phyloP scores from a whole-genome alignment of 2,329 filamentous ascomycete species.

The Colletotrichum viniferum region DNA sequence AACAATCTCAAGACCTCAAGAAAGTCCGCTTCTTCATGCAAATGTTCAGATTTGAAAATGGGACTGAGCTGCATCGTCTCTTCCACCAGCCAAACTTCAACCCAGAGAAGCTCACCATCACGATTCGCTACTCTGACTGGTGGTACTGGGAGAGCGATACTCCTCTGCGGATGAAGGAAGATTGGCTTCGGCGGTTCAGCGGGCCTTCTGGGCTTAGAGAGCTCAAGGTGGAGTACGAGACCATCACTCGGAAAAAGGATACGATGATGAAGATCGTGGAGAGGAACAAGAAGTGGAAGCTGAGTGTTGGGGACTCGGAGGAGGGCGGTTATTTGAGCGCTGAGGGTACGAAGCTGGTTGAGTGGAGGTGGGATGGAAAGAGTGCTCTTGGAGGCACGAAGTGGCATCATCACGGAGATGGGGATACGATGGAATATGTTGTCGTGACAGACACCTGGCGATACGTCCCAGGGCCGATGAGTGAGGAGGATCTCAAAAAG shows the following conservation, averaged over 20 bases:
- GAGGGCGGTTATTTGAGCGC: slow-evolving; percentile 2
- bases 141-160: slow-evolving; percentile 47
- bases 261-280: slow-evolving; percentile 50
- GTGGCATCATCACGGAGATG: slow-evolving; percentile 7
- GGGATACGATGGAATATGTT: slow-evolving; percentile 8
- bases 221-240: slow-evolving; percentile 52
- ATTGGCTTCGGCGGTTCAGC: slow-evolving; percentile 37
- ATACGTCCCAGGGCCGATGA: not conserved
- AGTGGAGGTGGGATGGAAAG: slow-evolving; percentile 8
- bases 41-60: slow-evolving; percentile 40
- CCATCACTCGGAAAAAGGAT: slow-evolving; percentile 45
- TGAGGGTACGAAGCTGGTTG: not conserved
- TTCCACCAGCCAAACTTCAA: slow-evolving; percentile 32
- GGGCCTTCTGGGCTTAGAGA: slow-evolving; percentile 36
- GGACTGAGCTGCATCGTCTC: slow-evolving; percentile 26
- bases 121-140: slow-evolving; percentile 54
- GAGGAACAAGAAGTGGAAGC: slow-evolving; percentile 12
- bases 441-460: slow-evolving; percentile 11
- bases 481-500: not conserved
- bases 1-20: slow-evolving; percentile 24
- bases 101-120: slow-evolving; percentile 44
- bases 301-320: not conserved
- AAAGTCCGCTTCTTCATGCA: slow-evolving; percentile 46
- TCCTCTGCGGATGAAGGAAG: slow-evolving; percentile 36
- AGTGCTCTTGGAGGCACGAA: not conserved